Conservation (phyloP, 139 green algal genomes). For the Picochlorum costavermella region DNA sequence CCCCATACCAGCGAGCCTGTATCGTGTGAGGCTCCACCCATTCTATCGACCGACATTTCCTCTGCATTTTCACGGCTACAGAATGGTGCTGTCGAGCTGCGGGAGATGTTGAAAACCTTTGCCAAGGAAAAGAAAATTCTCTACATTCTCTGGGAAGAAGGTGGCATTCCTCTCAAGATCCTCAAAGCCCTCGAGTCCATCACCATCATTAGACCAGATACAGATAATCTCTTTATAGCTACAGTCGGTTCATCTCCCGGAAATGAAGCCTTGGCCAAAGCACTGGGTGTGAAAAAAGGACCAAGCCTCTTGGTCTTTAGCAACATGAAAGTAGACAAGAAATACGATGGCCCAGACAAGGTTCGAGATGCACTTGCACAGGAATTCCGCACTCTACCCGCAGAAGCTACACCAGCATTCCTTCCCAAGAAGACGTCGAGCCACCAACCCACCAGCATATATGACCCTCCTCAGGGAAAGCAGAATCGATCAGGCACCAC, state of each 20-base stretch:
- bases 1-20: no score
- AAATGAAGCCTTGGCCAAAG: constrained; percentile 36
- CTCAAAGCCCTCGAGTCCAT: background rate
- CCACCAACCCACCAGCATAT: background rate
- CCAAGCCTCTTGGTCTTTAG: constrained; percentile 35
- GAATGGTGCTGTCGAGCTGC: no score
- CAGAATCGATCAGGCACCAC: constrained; percentile 31
- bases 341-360: background rate
- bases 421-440: no score
- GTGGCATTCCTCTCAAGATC: background rate
- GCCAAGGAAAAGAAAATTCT: background rate
- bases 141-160: no score
- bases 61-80: no score
- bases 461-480: constrained; percentile 36
- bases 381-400: background rate
- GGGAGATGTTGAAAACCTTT: no score
- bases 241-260: background rate
- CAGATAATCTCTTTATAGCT: background rate
- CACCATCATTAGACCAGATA: constrained; percentile 9
- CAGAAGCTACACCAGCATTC: no score
- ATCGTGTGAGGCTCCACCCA: no score
- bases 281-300: constrained; percentile 30
- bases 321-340: constrained; percentile 40
- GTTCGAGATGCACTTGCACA: background rate
- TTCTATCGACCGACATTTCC: no score